Evolutionary conservation across 2,329 filamentous ascomycete genomes (phyloP).

Genomic region (Bretziella fagacearum): DNA sequence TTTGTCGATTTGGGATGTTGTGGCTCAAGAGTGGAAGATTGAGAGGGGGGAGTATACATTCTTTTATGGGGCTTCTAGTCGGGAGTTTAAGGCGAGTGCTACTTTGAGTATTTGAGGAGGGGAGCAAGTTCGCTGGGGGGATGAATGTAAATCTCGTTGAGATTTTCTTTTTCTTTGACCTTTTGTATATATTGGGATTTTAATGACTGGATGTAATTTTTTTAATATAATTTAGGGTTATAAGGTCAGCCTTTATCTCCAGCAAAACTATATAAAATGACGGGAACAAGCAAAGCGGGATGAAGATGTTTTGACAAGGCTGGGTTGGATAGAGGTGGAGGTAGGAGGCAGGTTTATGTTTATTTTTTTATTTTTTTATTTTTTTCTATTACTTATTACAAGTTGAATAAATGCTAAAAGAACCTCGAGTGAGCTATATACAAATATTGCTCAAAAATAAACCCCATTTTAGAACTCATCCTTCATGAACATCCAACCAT

Average conservation of each 20-base stretch:
- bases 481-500: no score
- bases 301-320: background rate
- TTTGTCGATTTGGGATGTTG: conserved; percentile 48
- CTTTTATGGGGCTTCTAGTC: conserved; percentile 31
- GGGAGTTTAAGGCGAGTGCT: conserved; percentile 21
- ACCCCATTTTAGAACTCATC: no score
- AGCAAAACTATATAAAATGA: no score
- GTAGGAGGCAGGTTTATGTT: no score
- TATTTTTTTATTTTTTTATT: background rate
- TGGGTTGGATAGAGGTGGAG: background rate
- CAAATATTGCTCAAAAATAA: background rate
- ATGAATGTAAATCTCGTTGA: no score
- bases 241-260: no score
- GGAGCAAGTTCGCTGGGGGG: background rate
- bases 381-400: background rate
- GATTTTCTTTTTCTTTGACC: background rate
- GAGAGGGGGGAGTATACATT: conserved; percentile 28
- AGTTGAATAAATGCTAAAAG: background rate
- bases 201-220: background rate
- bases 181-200: background rate
- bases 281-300: background rate
- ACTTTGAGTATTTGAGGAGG: background rate
- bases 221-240: no score
- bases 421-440: no score
- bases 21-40: conserved; percentile 42